Conservation (phyloP, 257 asterid genomes). For the Rubia yunnanensis region DNA sequence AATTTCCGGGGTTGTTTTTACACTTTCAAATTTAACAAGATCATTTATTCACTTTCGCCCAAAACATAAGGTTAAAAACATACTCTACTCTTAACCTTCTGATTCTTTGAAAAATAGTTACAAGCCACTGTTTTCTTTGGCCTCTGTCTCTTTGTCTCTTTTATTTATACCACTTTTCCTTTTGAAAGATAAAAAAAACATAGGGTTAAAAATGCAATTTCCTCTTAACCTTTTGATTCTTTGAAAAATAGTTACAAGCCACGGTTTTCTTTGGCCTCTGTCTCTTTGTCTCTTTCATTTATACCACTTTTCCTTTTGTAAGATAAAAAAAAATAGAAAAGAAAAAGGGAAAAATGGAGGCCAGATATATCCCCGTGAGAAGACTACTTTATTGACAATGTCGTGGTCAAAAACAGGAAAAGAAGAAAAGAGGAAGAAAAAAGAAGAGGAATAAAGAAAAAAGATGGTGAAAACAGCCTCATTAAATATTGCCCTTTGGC, state of each 20-base stretch:
- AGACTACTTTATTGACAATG: neutral
- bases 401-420: constrained; percentile 8
- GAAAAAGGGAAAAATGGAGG: neutral
- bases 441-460: constrained; percentile 12
- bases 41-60: too few species aligned
- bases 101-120: neutral
- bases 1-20: too few species aligned
- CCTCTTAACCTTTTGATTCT: too few species aligned
- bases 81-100: too few species aligned
- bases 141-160: too few species aligned
- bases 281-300: too few species aligned
- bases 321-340: neutral
- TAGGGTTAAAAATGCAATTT: too few species aligned
- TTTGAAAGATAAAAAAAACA: neutral
- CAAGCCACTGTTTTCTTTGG: too few species aligned
- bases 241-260: neutral
- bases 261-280: neutral
- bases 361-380: neutral
- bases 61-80: too few species aligned
- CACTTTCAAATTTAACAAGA: too few species aligned
- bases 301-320: neutral
- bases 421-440: constrained; percentile 5
- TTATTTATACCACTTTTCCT: neutral
- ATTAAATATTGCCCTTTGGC: neutral
- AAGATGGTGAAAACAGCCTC: neutral